These are phyloP conservation scores for Penicillium sp. DNA, from an alignment of 2,329 filamentous ascomycete species.

Conservation along the genomic window DNA sequence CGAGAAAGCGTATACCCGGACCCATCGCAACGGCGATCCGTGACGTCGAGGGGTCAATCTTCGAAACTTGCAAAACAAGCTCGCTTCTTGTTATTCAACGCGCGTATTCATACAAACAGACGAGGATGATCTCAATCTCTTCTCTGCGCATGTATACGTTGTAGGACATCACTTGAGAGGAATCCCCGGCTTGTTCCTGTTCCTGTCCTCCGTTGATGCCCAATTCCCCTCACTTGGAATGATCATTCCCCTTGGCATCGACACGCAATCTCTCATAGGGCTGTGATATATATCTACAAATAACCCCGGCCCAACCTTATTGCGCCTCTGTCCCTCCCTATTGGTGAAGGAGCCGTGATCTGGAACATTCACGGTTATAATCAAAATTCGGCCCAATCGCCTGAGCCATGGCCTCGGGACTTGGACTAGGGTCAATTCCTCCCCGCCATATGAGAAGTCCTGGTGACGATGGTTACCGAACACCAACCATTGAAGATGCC, in stretches of 20 bases:
- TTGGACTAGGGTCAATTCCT: conserved; percentile 1
- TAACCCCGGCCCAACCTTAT: neutral
- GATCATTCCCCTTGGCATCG: neutral
- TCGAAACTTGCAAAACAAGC: neutral
- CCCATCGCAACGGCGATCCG: neutral
- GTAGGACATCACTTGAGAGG: neutral
- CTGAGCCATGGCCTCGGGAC: conserved; percentile 20
- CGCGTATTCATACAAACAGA: neutral
- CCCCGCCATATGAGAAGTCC: conserved; percentile 39
- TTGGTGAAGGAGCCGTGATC: neutral
- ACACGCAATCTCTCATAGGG: neutral
- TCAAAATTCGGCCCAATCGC: neutral
- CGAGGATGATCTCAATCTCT: neutral
- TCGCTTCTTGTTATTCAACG: neutral
- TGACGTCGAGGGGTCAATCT: neutral
- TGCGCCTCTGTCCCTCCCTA: neutral
- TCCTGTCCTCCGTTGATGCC: neutral
- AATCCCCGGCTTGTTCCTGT: neutral
- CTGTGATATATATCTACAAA: neutral
- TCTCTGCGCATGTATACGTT: neutral
- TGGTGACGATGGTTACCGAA: conserved; percentile 47
- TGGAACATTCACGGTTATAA: neutral
- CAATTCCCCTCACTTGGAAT: neutral
- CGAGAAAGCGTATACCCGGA: neutral
- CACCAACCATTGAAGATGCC: conserved; percentile 48